Conservation (phyloP, 371 early-diverging fungal species). For the Mortierella sp. region DNA sequence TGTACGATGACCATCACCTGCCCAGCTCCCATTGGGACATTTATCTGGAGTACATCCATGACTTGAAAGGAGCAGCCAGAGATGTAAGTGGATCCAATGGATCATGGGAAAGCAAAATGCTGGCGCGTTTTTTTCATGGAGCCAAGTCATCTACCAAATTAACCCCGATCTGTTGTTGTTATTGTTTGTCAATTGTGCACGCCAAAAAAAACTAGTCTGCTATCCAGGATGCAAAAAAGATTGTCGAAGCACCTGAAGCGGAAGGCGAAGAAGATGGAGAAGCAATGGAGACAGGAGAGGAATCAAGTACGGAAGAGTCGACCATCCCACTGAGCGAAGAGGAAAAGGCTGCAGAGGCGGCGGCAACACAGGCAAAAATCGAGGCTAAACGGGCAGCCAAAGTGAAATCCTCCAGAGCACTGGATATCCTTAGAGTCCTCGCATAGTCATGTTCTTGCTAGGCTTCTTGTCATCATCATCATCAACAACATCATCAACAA, state of each 20-base stretch:
- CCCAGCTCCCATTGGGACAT: constrained; percentile 53
- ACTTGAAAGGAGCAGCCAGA: constrained; percentile 57
- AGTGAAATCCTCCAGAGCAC: constrained; percentile 39
- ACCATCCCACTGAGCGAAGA: constrained; percentile 44
- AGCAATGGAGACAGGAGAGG: constrained; percentile 7
- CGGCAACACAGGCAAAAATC: constrained; percentile 22
- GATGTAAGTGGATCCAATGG: constrained; percentile 33
- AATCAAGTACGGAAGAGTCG: constrained; percentile 21
- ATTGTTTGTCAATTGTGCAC: too few species aligned
- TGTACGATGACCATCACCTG: constrained; percentile 59
- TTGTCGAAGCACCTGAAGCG: constrained; percentile 46
- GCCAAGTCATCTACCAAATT: too few species aligned
- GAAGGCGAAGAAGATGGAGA: constrained; percentile 34
- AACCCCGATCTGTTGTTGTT: neutral
- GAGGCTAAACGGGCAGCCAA: constrained; percentile 40
- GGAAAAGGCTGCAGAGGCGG: constrained; percentile 44
- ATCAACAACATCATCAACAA: too few species aligned
- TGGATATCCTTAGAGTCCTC: constrained; percentile 39
- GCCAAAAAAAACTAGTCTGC: constrained; percentile 17
- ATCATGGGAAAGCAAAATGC: too few species aligned
- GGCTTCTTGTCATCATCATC: neutral
- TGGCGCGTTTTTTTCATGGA: too few species aligned
- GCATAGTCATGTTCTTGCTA: constrained; percentile 14
- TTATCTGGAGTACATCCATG: constrained; percentile 55
- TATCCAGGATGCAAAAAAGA: constrained; percentile 50